A percentile compares a stretch with the other conserved stretches of the same genome.
Evolutionary conservation across 164 flowering plant genomes (phyloP).

Genomic region (Umbellularia californica): DNA sequence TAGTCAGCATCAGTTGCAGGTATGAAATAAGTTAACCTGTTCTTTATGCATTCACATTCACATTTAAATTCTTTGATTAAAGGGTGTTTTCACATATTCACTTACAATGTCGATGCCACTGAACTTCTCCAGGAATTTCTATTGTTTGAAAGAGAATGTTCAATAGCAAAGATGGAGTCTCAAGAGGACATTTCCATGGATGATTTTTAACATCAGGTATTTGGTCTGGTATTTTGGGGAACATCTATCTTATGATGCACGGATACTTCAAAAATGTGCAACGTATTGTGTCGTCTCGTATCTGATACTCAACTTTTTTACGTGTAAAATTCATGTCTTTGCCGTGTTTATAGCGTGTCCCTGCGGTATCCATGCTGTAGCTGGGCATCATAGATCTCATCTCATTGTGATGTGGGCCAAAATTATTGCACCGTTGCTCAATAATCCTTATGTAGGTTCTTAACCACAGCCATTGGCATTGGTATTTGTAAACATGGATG

Average conservation of each 20-base stretch:
- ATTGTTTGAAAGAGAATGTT: conserved; percentile 76
- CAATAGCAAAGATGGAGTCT: conserved; percentile 67
- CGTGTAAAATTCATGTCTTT: too few relatives aligned
- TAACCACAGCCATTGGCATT: too few relatives aligned
- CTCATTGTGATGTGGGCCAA: too few relatives aligned
- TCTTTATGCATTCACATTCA: neutral
- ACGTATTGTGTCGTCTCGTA: too few relatives aligned
- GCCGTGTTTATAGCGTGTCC: too few relatives aligned
- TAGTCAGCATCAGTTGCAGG: conserved; percentile 93
- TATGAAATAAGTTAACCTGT: conserved; percentile 12
- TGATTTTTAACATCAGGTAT: neutral
- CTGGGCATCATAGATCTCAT: too few relatives aligned
- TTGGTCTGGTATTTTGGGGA: neutral
- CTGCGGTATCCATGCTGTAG: too few relatives aligned
- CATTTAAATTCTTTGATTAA: neutral
- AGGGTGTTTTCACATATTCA: neutral
- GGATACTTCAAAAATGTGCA: too few relatives aligned
- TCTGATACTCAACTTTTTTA: too few relatives aligned
- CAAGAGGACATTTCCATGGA: conserved; percentile 36
- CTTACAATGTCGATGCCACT: neutral
- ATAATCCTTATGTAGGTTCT: too few relatives aligned
- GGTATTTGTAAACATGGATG: too few relatives aligned
- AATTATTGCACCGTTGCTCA: too few relatives aligned
- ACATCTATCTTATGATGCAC: neutral
- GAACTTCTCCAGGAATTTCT: conserved; percentile 62